These are phyloP conservation scores for Yamadazyma insecticola DNA, from an alignment of 805 yeast genomes.

Conservation along the genomic window DNA sequence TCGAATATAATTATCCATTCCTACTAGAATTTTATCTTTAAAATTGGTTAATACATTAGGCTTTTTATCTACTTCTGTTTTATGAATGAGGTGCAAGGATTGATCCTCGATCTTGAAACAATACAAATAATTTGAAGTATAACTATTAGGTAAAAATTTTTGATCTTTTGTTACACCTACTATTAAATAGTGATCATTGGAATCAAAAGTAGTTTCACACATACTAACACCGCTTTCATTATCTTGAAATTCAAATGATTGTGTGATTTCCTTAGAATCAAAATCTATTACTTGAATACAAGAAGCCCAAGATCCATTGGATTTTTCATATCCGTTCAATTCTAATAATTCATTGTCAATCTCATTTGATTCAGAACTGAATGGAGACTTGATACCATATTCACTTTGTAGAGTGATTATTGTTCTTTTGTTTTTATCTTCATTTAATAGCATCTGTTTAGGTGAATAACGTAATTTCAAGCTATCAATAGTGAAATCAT, in stretches of 20 bases:
- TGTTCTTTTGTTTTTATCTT: conserved; percentile 18
- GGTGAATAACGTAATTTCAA: conserved; percentile 57
- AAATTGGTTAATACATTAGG: conserved; percentile 51
- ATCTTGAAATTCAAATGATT: conserved; percentile 40
- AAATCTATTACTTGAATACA: conserved; percentile 48
- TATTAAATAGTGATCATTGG: conserved; percentile 30
- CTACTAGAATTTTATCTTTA: conserved; percentile 55
- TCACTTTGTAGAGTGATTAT: conserved; percentile 47
- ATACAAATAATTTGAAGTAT: conserved; percentile 25
- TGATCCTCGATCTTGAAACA: conserved; percentile 21
- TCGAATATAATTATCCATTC: conserved; percentile 47
- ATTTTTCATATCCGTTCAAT: neutral
- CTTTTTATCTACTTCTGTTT: conserved; percentile 48
- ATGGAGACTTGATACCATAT: conserved; percentile 26
- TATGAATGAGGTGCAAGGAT: conserved; percentile 43
- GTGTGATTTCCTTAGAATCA: conserved; percentile 26
- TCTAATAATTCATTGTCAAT: conserved; percentile 1
- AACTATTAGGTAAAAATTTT: conserved; percentile 21
- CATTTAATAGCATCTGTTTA: conserved; percentile 27
- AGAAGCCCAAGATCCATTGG: conserved; percentile 40
- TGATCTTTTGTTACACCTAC: conserved; percentile 40
- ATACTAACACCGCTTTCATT: conserved; percentile 42
- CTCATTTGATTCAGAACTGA: conserved; percentile 2
- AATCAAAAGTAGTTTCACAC: conserved; percentile 25
- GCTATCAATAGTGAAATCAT: conserved; percentile 23